A percentile compares a stretch with the other conserved stretches of the same genome.
Conservation (phyloP, 441 rosid species). For the Syzygium syzygioides region DNA sequence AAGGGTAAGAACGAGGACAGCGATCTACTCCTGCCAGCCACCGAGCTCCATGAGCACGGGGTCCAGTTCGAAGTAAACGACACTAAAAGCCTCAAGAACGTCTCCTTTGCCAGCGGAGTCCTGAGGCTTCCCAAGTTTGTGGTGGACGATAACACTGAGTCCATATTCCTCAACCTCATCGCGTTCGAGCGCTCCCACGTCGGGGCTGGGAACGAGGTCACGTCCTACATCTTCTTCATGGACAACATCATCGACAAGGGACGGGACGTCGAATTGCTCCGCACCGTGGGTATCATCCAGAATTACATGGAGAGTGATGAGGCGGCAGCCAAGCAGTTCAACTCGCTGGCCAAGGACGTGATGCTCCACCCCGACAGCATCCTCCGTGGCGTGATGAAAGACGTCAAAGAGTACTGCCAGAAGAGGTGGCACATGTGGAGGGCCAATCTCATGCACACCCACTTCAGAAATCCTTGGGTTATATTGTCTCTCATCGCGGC, state of each 20-base stretch:
- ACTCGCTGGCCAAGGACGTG: conserved; percentile 26
- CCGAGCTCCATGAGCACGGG: conserved; percentile 35
- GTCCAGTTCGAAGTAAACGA: conserved; percentile 27
- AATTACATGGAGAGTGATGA: conserved; percentile 34
- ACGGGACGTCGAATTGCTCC: conserved; percentile 33
- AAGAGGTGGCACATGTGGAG: conserved; percentile 38
- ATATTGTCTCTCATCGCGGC: neutral
- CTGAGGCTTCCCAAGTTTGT: conserved; percentile 26
- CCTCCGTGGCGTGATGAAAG: conserved; percentile 9
- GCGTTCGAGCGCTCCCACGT: conserved; percentile 18
- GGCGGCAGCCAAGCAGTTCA: conserved; percentile 39
- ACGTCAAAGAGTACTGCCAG: conserved; percentile 22
- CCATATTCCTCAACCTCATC: conserved; percentile 3
- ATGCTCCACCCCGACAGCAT: conserved; percentile 23
- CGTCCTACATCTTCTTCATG: conserved; percentile 35
- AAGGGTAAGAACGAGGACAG: neutral
- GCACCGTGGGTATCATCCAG: conserved; percentile 30
- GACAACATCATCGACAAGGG: conserved; percentile 31
- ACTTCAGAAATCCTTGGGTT: neutral
- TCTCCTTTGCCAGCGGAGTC: conserved; percentile 26
- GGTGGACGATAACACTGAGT: conserved; percentile 33
- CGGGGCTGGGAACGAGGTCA: conserved; percentile 37
- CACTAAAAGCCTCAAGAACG: conserved; percentile 27
- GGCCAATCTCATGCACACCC: conserved; percentile 22
- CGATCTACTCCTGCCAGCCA: conserved; percentile 21